These are phyloP conservation scores for Chlamydomonas reinhardtii DNA, from an alignment of 163 green algal genomes.

Conservation along the genomic window DNA sequence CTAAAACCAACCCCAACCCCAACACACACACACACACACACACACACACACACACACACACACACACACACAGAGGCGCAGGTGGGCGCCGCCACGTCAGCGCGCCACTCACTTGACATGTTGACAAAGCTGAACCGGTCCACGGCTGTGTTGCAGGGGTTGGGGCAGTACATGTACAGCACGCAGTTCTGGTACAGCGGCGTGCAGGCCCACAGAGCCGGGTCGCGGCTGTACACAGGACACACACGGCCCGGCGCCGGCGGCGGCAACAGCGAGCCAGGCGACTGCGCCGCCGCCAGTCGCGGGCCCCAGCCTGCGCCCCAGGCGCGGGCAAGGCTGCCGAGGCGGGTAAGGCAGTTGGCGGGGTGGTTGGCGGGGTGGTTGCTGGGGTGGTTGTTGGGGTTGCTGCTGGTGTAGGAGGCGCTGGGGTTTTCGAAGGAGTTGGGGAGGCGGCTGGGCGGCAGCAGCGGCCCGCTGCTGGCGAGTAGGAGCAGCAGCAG, in stretches of 20 bases:
- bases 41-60: slow-evolving; percentile 35
- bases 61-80: slow-evolving; percentile 19
- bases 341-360: no score
- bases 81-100: slow-evolving; percentile 38
- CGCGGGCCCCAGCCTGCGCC: neutral
- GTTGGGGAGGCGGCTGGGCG: no score
- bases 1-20: no score
- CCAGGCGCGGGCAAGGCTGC: no score
- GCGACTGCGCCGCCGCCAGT: neutral
- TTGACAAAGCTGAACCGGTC: slow-evolving; percentile 27
- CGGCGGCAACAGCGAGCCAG: no score
- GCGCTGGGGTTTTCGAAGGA: no score
- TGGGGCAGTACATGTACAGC: slow-evolving; percentile 49
- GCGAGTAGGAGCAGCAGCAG: no score
- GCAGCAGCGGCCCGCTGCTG: no score
- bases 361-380: no score
- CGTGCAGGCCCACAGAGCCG: neutral
- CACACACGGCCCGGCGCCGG: neutral
- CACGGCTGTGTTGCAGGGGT: neutral
- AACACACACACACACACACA: no score
- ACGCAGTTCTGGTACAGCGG: slow-evolving; percentile 25
- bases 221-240: neutral
- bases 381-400: no score
- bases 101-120: slow-evolving; percentile 1
- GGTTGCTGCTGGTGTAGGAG: no score